A percentile compares a stretch with the other conserved stretches of the same genome.
Conservation (phyloP, 2,329 filamentous ascomycete genomes). For the Fusarium bulbicola region DNA sequence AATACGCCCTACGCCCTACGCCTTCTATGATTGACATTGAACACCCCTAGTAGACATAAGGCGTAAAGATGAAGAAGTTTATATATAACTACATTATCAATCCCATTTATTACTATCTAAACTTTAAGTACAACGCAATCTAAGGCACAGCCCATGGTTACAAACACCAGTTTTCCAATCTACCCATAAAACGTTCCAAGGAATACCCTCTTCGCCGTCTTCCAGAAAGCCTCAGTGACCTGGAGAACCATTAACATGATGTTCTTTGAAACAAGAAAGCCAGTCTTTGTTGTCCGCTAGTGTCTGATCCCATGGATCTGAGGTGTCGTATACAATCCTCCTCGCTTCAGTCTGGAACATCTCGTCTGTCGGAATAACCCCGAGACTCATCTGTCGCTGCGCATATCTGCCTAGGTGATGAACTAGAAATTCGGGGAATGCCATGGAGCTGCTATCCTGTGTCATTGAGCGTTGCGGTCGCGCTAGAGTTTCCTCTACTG, state of each 20-base stretch:
- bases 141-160: not conserved
- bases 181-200: too few species aligned
- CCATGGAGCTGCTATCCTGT: not conserved
- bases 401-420: constrained; percentile 37
- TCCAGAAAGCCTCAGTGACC: not conserved
- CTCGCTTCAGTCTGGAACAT: constrained; percentile 43
- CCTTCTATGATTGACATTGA: not conserved
- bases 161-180: not conserved
- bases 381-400: constrained; percentile 32
- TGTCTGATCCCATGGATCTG: constrained; percentile 42
- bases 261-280: constrained; percentile 38
- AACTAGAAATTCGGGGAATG: constrained; percentile 26
- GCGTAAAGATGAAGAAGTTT: not conserved
- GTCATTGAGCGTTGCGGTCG: not conserved
- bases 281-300: constrained; percentile 44
- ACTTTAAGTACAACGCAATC: not conserved
- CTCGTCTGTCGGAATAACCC: constrained; percentile 37
- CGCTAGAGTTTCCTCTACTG: not conserved
- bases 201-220: not conserved
- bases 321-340: constrained; percentile 37
- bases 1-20: constrained; percentile 5
- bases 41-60: not conserved
- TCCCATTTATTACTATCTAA: not conserved
- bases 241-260: not conserved
- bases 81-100: not conserved